Conservation (phyloP, 495 filamentous ascomycete species). For the Tuber melanosporum region DNA sequence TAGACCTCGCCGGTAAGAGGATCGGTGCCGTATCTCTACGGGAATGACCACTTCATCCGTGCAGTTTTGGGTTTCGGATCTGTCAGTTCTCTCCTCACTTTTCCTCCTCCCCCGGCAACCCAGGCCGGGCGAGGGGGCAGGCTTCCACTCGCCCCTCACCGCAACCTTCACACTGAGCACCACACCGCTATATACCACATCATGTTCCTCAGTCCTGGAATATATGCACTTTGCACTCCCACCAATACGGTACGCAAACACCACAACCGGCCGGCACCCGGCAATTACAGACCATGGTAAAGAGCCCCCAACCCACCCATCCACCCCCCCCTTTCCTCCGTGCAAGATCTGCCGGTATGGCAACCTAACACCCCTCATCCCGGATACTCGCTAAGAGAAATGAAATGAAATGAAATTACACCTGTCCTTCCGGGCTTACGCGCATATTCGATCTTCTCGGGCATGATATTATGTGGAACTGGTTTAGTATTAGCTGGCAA, state of each 20-base stretch:
- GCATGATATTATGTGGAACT: not conserved
- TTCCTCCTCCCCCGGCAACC: not conserved
- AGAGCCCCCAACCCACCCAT: not conserved
- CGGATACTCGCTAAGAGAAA: not conserved
- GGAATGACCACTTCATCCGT: constrained; percentile 1
- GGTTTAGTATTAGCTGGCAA: not conserved
- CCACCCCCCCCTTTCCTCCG: not conserved
- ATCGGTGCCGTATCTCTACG: not conserved
- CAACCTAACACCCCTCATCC: not conserved
- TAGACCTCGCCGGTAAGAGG: not conserved
- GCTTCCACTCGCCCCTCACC: not conserved
- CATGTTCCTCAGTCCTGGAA: not conserved
- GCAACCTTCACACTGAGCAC: not conserved
- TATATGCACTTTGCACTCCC: not conserved
- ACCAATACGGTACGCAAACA: not conserved
- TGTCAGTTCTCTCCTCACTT: not conserved
- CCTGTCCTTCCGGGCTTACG: not conserved
- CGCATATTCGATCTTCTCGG: not conserved
- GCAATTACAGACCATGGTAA: constrained; percentile 2
- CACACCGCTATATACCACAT: not conserved
- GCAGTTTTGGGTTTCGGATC: not conserved
- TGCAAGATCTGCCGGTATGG: not conserved
- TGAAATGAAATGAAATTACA: not conserved
- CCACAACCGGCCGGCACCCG: not conserved
- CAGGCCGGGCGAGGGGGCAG: not conserved